Evolutionary conservation across 2,329 filamentous ascomycete species (phyloP).

Genomic region (Hymenoscyphus repandus): DNA sequence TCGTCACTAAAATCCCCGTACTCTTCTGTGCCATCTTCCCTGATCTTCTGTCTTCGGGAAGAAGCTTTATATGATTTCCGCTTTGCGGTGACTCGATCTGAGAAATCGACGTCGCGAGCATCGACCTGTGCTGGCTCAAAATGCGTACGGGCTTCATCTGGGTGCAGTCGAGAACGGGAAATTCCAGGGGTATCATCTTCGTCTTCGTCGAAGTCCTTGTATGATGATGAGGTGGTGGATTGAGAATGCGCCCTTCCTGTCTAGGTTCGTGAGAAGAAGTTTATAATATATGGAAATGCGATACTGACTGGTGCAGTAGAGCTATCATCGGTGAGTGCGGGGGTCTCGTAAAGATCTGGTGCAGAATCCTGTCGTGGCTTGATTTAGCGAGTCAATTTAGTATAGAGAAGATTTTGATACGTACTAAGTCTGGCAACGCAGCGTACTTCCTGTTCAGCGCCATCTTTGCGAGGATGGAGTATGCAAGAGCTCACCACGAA

Average conservation of each 20-base stretch:
- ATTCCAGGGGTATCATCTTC: constrained; percentile 64
- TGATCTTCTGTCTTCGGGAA: constrained; percentile 58
- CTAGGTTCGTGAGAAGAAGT: constrained; percentile 16
- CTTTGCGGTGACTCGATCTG: constrained; percentile 78
- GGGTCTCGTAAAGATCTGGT: constrained; percentile 94
- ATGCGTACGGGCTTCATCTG: constrained; percentile 71
- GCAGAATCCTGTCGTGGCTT: constrained; percentile 66
- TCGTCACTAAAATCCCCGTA: constrained; percentile 72
- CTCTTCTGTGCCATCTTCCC: constrained; percentile 59
- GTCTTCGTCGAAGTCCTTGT: constrained; percentile 57
- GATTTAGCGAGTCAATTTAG: constrained; percentile 1
- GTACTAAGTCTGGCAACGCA: constrained; percentile 71
- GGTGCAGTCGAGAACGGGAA: constrained; percentile 68
- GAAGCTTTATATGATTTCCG: constrained; percentile 78
- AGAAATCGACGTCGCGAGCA: constrained; percentile 77
- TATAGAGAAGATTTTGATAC: constrained; percentile 9
- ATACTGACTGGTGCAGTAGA: constrained; percentile 72
- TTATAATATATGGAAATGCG: background rate
- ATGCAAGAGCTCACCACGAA: background rate
- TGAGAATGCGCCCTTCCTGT: constrained; percentile 45
- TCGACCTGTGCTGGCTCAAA: constrained; percentile 76
- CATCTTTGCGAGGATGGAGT: constrained; percentile 41
- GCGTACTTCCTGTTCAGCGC: constrained; percentile 78
- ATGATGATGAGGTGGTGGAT: constrained; percentile 48
- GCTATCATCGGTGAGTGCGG: constrained; percentile 83